Base-by-base conservation (phyloP, 306 rosid genomes). In the Quercus robur region DNA sequence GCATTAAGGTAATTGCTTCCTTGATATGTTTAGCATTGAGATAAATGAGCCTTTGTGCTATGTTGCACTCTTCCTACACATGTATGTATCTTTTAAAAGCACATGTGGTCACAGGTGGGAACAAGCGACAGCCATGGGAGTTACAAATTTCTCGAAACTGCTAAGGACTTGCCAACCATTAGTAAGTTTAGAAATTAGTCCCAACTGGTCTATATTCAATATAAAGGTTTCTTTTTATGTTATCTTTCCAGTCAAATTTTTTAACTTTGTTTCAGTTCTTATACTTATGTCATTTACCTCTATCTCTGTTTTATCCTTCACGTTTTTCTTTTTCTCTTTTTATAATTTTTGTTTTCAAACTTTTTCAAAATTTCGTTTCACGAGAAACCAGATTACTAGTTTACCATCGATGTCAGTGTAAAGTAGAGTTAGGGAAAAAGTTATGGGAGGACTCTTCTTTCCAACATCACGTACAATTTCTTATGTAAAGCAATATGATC, bases 151-250 rank as follows among this genome's bases (percentile, higher is more conserved):
- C 97, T 96, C 7, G 94, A 96, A 85, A 87, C 88, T 78, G 92
- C 90, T 1, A 93, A 96, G 88, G 94, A 91, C 83, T 87, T 96
- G 92, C 98, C 99, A 21, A 93, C 90, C 79, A 87, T 96, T 80
- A 91, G 99, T 96, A 89, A 86, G 99, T 86, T 57, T 57, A 63
- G 49, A 75, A 77, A 81, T 52, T 23, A 56, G 64, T n/a, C 61
- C 61, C 12, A 21, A 41, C 8, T 33, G 7, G 75, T 28, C 15
- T 49, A 63, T 7, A 67, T 67, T 67, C 23, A 9, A n/a, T 17
- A 14, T 70, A 21, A 70, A 20, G 66, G 28, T 26, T 67, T 18
- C 71, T 80, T 72, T 14, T 49, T 68, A 21, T 18, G 44, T 71
- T 49, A n/a, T 21, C 20, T 3, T 44, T 49, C 0, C 8, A 19